Base-by-base conservation (phyloP, 352 stramenopile genomes). In the Phytophthora cryptogea region DNA sequence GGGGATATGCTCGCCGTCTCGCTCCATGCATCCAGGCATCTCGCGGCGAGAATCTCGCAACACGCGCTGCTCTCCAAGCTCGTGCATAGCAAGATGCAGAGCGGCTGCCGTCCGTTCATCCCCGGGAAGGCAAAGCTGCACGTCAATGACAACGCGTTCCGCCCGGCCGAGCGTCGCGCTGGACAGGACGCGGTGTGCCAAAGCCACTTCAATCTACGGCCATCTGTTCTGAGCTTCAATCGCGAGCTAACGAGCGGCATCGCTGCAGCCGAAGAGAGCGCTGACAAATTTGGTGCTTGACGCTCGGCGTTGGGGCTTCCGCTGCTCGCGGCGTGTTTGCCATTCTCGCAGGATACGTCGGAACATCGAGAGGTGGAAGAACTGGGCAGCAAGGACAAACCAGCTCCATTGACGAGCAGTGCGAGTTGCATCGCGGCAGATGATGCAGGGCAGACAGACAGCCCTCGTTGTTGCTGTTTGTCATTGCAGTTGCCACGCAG, bases 161-260 rank as follows among this genome's bases (percentile, higher is more conserved):
- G n/a, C 30, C 13, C n/a, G 44, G 28, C 54, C 43, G 32, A 36
- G 14, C 42, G 31, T 20, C n/a, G n/a, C n/a, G n/a, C n/a, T n/a
- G n/a, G n/a, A 23, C 20, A 59, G 52, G 53, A 51, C 26, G 41
- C 33, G 37, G 28, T 11, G 35, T 49, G 43, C 27, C 47, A 63
- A 45, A 51, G 37, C 23, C 47, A 53, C 56, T 64, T 64, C 56
- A 64, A 59, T 58, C 16, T 52, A 39, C 40, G 17, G 55, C 30
- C 56, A 59, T 40, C 37, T 59, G 56, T 52, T 64, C 47, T 39
- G 39, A 64, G 35, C 56, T 64, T 64, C 56, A 64, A 59, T 8
- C 43, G 39, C 56, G 28, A 54, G 44, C 33, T 48, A 48, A 31
- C 52, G 14, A 27, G 52, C n/a, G 33, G 41, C 41, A 52, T 52